These are phyloP conservation scores for Trichoderma asperellum DNA, from an alignment of 2,329 filamentous ascomycete genomes.

Conservation along the genomic window DNA sequence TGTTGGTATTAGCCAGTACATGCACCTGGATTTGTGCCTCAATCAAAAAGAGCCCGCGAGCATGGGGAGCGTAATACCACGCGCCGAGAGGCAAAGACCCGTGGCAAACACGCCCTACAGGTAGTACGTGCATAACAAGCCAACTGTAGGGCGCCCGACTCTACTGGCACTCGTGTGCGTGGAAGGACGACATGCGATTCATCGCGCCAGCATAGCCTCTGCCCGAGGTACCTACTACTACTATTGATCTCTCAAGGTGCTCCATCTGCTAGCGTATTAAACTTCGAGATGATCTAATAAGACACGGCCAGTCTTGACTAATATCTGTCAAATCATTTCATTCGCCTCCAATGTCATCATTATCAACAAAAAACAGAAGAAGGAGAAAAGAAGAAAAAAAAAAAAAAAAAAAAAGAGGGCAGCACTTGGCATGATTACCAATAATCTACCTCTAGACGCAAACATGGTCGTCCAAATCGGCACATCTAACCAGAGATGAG, in stretches of 20 bases:
- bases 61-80: background rate
- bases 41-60: background rate
- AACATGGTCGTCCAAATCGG: background rate
- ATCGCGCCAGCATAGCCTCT: constrained; percentile 8
- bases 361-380: background rate
- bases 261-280: background rate
- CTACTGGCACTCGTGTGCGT: background rate
- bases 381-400: background rate
- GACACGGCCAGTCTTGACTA: constrained; percentile 7
- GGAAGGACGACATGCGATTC: constrained; percentile 14
- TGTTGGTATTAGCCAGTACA: background rate
- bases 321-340: constrained; percentile 7
- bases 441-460: constrained; percentile 6
- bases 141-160: constrained; percentile 4
- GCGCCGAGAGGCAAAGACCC: background rate
- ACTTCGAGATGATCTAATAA: background rate
- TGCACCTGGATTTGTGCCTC: background rate
- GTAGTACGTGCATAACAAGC: background rate
- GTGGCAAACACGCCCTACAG: constrained; percentile 7
- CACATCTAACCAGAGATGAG: background rate
- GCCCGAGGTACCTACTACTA: background rate
- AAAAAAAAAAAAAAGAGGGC: background rate
- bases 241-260: constrained; percentile 7
- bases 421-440: constrained; percentile 14
- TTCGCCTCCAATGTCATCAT: background rate